A percentile compares a stretch with the other conserved stretches of the same genome.
Conservation (phyloP, 768 basidiomycete genomes). For the Strobilomyces confusus region DNA sequence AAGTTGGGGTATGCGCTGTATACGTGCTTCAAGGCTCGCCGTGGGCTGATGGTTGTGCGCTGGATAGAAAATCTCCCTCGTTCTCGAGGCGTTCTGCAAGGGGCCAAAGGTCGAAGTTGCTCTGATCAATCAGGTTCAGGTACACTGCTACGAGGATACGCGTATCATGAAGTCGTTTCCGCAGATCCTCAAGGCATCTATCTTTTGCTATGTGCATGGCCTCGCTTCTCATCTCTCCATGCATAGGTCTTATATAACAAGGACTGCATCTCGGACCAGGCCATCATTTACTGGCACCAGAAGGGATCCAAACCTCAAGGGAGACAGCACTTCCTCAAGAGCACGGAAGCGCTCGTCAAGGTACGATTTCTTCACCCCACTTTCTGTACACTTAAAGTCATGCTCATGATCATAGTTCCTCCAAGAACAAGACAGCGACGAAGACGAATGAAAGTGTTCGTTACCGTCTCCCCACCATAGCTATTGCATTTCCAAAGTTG, state of each 20-base stretch:
- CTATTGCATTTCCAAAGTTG: slow-evolving; percentile 14
- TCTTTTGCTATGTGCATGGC: background rate
- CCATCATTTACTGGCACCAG: slow-evolving; percentile 97
- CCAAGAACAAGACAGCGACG: slow-evolving; percentile 78
- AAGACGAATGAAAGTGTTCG: slow-evolving; percentile 39
- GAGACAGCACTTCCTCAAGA: slow-evolving; percentile 91
- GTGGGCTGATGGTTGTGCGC: background rate
- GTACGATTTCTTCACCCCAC: slow-evolving; percentile 33
- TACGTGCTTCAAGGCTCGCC: background rate
- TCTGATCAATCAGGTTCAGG: slow-evolving; percentile 92
- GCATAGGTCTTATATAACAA: slow-evolving; percentile 87
- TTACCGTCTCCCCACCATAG: slow-evolving; percentile 7
- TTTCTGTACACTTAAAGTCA: slow-evolving; percentile 6
- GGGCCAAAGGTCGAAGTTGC: slow-evolving; percentile 89
- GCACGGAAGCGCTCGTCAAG: slow-evolving; percentile 85
- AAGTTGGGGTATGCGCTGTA: slow-evolving; percentile 66
- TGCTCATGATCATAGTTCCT: slow-evolving; percentile 70
- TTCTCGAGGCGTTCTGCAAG: slow-evolving; percentile 88
- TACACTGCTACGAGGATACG: slow-evolving; percentile 96
- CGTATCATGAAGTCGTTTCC: slow-evolving; percentile 93
- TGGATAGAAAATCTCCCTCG: slow-evolving; percentile 72
- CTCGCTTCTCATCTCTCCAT: slow-evolving; percentile 9
- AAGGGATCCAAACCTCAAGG: slow-evolving; percentile 97
- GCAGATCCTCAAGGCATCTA: slow-evolving; percentile 79
- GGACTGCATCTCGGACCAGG: slow-evolving; percentile 92